Conservation (phyloP, 768 basidiomycete genomes). For the Rhizopogon rudus region DNA sequence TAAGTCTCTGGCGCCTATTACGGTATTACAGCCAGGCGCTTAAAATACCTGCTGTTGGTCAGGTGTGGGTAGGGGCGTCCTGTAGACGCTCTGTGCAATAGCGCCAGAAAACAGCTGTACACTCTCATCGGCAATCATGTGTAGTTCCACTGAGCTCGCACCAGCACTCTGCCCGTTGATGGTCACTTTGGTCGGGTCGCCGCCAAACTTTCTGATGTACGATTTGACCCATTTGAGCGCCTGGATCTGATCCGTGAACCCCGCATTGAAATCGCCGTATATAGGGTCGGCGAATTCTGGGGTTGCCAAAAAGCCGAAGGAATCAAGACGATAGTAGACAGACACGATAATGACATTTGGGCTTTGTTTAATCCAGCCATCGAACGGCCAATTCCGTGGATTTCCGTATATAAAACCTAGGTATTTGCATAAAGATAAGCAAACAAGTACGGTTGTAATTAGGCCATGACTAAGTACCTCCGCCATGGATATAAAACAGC, state of each 20-base stretch:
- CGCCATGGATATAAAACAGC: conserved; percentile 37
- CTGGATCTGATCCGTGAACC: conserved; percentile 49
- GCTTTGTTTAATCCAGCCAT: conserved; percentile 58
- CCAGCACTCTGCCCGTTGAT: conserved; percentile 63
- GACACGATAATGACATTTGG: conserved; percentile 62
- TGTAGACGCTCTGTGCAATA: conserved; percentile 59
- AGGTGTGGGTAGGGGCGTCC: conserved; percentile 45
- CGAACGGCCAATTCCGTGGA: conserved; percentile 62
- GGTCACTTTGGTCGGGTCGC: conserved; percentile 34
- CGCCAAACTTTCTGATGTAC: conserved; percentile 35
- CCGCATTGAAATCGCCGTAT: conserved; percentile 47
- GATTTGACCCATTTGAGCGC: conserved; percentile 35
- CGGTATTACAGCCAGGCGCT: background rate
- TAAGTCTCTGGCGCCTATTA: background rate
- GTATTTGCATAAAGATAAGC: background rate
- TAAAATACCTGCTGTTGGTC: conserved; percentile 47
- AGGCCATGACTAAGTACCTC: conserved; percentile 18
- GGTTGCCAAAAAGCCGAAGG: conserved; percentile 56
- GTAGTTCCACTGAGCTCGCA: conserved; percentile 51
- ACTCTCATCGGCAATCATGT: conserved; percentile 41
- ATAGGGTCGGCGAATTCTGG: conserved; percentile 38
- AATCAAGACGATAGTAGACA: conserved; percentile 59
- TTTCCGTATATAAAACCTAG: conserved; percentile 55
- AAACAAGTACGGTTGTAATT: background rate
- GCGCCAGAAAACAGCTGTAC: conserved; percentile 44